Base-by-base conservation (phyloP, 208 protist genomes). In the Leishmania arabica region DNA sequence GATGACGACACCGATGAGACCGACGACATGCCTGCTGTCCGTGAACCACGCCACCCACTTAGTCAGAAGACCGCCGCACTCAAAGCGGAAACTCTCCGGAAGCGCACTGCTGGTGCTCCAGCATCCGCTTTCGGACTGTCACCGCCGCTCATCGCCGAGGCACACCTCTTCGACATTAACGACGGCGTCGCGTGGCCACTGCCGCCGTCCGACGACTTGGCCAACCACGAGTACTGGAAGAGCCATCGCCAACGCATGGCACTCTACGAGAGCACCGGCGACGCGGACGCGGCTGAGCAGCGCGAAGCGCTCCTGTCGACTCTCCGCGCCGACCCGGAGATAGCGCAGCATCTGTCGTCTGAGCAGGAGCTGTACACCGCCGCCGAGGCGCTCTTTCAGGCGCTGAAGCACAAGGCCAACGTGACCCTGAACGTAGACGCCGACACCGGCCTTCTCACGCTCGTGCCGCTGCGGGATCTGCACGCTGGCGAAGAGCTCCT, bases 91-190 rank as follows among this genome's bases (percentile, higher is more conserved):
- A 49, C 8, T 34, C 77, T 56, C 40, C 51, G 37, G n/a, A 42
- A 40, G 24, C 56, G 15, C 13, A 31, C 27, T 1, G 47, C 65
- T 31, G 40, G n/a, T 15, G 51, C 31, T 34, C 51, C 53, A 6
- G 72, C 72, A 62, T 21, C 19, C 34, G 72, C 51, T 24, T 58
- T 42, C n/a, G 69, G 45, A 21, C 27, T 73, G 40, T 31, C n/a
- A 15, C 65, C 42, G 0, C 86, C 87, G 7, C 88, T 83, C 70
- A 93, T 97, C 56, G 73, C 88, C 7, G 94, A 96, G 65, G 80
- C 71, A 19, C 95, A 97, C 76, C 86, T 97, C 49, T 97, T 97
- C 78, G 84, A 96, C 31, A 89, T 97, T 21, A 96, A 96, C 85
- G 95, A 97, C 66, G 95, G 88, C 45, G 84, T 96, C 9, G 78